Evolutionary conservation across 1,139 yeast species (phyloP), one percentile per base, ranked within the genome.

Genomic region (Saccharomycopsis crataegensis): DNA sequence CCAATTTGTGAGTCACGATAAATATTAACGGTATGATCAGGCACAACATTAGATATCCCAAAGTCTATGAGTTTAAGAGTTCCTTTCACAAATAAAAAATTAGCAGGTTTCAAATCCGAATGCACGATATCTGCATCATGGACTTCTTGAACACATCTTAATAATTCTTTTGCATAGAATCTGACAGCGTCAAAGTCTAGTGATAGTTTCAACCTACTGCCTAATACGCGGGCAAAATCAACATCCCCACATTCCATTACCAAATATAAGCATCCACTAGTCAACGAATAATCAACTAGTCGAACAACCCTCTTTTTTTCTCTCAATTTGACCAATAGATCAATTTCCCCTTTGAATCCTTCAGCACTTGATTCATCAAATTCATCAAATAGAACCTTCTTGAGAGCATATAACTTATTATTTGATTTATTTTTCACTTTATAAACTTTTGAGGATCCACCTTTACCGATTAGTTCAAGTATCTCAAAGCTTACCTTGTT

Each of bases 171-270:
- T 1, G 95, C 79, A 68, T 90, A 89, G 65, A 80, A 91, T 56
- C 91, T 75, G 5, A 93, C 87, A 71, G 91, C 90, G 57, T 83
- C 82, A 50, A 85, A 62, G 65, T 91, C 96, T 59, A 88, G 71
- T 0, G 83, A 78, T 60, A 69, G 63, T 45, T 72, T 71, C 12
- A 77, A 62, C 55, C 87, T 73, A 52, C 78, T 79, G 50, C 82
- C 80, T 54, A 93, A 73, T 9, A 91, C 91, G 62, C 83, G 90
- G 0, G 96, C 94, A 42, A 93, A 70, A 66, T 93, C 99, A 53
- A 86, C 79, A 61, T 93, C 97, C 28, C 99, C 99, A 64, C 95
- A 87, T 68, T 93, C 99, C 97, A 93, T 89, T 0, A 93, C 87
- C 59, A 91, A 71, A 62, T 78, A 77, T 37, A 91, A 75, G 1